These are phyloP conservation scores for Pleurozium schreberi DNA, from an alignment of 225 moss, liverwort and hornwort genomes.

Conservation along the genomic window DNA sequence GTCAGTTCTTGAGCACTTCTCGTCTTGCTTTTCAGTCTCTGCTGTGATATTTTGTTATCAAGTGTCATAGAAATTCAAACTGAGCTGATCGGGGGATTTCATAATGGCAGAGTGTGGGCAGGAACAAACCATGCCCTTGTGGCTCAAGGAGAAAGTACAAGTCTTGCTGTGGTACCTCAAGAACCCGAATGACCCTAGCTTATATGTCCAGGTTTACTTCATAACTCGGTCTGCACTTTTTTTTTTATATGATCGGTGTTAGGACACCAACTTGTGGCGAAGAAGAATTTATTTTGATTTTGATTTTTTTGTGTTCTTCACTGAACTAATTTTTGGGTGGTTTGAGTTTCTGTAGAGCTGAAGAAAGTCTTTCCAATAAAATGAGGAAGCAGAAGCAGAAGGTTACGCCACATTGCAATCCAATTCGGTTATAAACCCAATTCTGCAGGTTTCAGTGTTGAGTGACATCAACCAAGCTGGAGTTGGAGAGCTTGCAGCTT, in stretches of 20 bases:
- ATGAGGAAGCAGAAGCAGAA: conserved; percentile 33
- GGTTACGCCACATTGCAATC: background rate
- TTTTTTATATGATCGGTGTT: background rate
- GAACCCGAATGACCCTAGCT: conserved; percentile 33
- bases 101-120: conserved; percentile 43
- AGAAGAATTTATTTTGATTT: background rate
- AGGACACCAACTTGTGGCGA: background rate
- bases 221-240: background rate
- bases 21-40: background rate
- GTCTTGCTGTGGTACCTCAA: conserved; percentile 66
- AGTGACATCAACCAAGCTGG: background rate
- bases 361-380: conserved; percentile 30
- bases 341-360: conserved; percentile 18
- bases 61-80: background rate
- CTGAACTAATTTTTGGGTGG: background rate
- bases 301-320: background rate
- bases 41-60: background rate
- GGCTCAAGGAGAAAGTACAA: conserved; percentile 96
- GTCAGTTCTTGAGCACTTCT: background rate
- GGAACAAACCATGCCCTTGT: conserved; percentile 90
- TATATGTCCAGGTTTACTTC: conserved; percentile 36
- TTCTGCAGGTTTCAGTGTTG: background rate
- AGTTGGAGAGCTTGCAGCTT: background rate
- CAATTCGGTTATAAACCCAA: background rate
- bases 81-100: background rate